These are phyloP conservation scores for Volvox africanus DNA, from an alignment of 139 green algal genomes.

Conservation along the genomic window DNA sequence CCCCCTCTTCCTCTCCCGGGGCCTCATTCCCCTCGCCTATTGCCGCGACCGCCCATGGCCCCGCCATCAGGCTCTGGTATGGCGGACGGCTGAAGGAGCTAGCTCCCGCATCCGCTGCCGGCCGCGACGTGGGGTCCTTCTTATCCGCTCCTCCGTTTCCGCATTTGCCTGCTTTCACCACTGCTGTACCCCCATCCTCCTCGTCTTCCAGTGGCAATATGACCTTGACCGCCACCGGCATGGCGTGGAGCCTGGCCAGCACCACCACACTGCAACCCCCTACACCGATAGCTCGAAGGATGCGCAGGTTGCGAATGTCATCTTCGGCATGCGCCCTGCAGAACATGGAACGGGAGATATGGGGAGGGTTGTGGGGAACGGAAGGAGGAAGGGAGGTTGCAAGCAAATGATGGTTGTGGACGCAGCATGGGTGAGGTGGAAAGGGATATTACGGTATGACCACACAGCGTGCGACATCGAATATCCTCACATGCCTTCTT, in stretches of 20 bases:
- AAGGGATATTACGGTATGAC: no score
- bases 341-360: no score
- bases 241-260: constrained; percentile 21
- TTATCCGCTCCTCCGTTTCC: not conserved
- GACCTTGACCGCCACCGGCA: constrained; percentile 34
- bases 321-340: constrained; percentile 6
- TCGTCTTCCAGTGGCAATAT: not conserved
- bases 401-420: no score
- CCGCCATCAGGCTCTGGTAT: no score
- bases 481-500: no score
- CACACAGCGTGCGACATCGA: no score
- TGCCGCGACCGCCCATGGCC: not conserved
- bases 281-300: not conserved
- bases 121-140: not conserved
- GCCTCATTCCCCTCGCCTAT: not conserved
- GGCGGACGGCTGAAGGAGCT: no score
- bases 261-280: constrained; percentile 35
- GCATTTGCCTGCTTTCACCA: no score
- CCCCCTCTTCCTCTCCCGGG: not conserved
- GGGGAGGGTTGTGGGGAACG: not conserved
- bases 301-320: constrained; percentile 20
- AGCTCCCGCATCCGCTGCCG: not conserved
- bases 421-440: no score
- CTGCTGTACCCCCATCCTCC: not conserved
- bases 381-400: not conserved